Percentiles rank a stretch among this genome's conserved stretches.
These are phyloP conservation scores for Phoma sp. DNA, from an alignment of 2,329 filamentous ascomycete genomes.

Conservation along the genomic window DNA sequence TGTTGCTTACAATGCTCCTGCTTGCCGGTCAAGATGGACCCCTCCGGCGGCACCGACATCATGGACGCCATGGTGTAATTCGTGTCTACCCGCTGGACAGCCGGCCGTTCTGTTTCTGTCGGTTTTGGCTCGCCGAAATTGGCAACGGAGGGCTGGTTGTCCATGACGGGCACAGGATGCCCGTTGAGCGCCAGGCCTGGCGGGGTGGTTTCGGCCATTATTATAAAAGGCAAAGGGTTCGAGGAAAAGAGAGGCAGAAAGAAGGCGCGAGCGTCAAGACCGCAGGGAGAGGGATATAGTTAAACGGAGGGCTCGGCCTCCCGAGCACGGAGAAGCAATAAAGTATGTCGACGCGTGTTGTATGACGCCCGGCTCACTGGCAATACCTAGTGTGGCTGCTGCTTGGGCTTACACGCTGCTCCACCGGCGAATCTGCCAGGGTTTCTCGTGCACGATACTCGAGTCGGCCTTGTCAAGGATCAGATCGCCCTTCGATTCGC, in stretches of 20 bases:
- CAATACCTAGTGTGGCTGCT: constrained; percentile 32
- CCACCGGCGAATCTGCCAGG: constrained; percentile 18
- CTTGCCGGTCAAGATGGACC: constrained; percentile 81
- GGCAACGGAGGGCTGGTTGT: constrained; percentile 26
- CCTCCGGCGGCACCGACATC: constrained; percentile 58
- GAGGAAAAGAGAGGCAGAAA: constrained; percentile 10
- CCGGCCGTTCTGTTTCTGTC: constrained; percentile 23
- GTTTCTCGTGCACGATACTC: constrained; percentile 12
- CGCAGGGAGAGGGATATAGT: constrained; percentile 2
- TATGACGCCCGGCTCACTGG: constrained; percentile 33
- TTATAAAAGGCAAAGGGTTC: constrained; percentile 3
- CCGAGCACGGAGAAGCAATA: constrained; percentile 10
- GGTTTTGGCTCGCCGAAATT: constrained; percentile 25
- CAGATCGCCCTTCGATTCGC: constrained; percentile 20
- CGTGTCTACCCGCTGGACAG: constrained; percentile 36
- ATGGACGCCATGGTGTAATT: constrained; percentile 49
- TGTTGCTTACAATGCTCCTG: constrained; percentile 86
- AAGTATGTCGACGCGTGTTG: constrained; percentile 35
- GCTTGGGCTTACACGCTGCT: constrained; percentile 31
- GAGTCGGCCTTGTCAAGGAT: constrained; percentile 8
- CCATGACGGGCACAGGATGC: constrained; percentile 38
- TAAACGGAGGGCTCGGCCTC: constrained; percentile 4
- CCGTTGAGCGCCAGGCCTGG: constrained; percentile 39
- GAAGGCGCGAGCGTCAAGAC: constrained; percentile 6
- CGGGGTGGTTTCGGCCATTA: constrained; percentile 35